A percentile compares a stretch with the other conserved stretches of the same genome.
Evolutionary conservation across 495 filamentous ascomycete species (phyloP).

Genomic region (Tricharina praecox): DNA sequence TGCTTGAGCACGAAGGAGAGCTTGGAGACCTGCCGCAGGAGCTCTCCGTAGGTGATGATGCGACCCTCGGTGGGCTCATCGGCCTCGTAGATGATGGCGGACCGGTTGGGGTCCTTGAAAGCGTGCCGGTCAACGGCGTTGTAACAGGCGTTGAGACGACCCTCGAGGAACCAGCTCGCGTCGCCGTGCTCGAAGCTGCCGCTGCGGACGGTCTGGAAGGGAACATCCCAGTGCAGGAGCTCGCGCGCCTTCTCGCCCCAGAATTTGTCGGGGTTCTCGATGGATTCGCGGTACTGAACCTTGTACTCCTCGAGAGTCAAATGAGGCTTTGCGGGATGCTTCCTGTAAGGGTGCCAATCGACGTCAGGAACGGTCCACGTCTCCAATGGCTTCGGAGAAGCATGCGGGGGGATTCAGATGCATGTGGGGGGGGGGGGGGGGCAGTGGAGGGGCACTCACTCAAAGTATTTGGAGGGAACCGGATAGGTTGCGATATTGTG

Average conservation of each 20-base stretch:
- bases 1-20: constrained; percentile 71
- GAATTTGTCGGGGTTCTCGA: constrained; percentile 77
- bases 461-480: constrained; percentile 24
- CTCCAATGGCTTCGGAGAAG: background rate
- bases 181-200: constrained; percentile 70
- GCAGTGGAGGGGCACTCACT: constrained; percentile 15
- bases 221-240: constrained; percentile 72
- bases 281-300: constrained; percentile 87
- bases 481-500: constrained; percentile 75
- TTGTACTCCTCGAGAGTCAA: constrained; percentile 74
- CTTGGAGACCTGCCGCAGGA: constrained; percentile 80
- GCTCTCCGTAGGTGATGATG: constrained; percentile 80
- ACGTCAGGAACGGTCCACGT: background rate
- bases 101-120: constrained; percentile 73
- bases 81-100: constrained; percentile 97
- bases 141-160: constrained; percentile 83
- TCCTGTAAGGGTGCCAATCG: constrained; percentile 34
- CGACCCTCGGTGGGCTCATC: constrained; percentile 81
- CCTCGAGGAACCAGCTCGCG: constrained; percentile 87
- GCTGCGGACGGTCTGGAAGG: constrained; percentile 77
- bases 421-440: no score
- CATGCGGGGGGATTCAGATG: no score
- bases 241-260: constrained; percentile 77
- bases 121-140: constrained; percentile 97
- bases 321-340: constrained; percentile 53